A percentile compares a stretch with the other conserved stretches of the same genome.
These are phyloP conservation scores for Phaeodactylum tricornutum DNA, from an alignment of 108 stramenopile genomes.

Conservation along the genomic window DNA sequence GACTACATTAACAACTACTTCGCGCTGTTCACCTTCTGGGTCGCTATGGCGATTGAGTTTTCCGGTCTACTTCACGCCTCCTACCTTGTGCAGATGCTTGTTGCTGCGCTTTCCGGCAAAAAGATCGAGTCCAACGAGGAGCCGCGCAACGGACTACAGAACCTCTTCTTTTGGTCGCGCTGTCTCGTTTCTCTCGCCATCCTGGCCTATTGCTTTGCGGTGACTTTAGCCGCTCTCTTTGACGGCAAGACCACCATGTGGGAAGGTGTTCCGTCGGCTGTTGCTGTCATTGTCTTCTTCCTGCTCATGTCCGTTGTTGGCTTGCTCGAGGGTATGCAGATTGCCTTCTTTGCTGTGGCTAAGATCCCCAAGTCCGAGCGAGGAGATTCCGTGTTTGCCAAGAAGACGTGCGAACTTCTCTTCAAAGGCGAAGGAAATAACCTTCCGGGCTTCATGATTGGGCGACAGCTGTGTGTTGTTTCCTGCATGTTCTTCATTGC, in stretches of 20 bases:
- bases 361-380: conserved; percentile 44
- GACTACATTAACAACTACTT: conserved; percentile 61
- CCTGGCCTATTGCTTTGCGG: conserved; percentile 56
- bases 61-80: conserved; percentile 42
- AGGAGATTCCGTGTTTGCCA: conserved; percentile 31
- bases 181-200: conserved; percentile 48
- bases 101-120: conserved; percentile 43
- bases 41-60: conserved; percentile 38
- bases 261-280: conserved; percentile 23
- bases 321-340: conserved; percentile 82
- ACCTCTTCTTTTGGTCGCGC: conserved; percentile 60
- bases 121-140: conserved; percentile 59
- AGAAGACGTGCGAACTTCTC: conserved; percentile 46
- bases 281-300: conserved; percentile 58
- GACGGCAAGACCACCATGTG: conserved; percentile 50
- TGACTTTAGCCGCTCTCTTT: conserved; percentile 53
- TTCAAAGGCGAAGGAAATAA: conserved; percentile 56
- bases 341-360: conserved; percentile 77
- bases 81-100: conserved; percentile 31
- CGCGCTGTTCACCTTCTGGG: conserved; percentile 31
- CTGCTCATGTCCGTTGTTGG: conserved; percentile 64
- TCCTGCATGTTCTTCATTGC: conserved; percentile 61
- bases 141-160: conserved; percentile 23
- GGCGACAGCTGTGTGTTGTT: conserved; percentile 67
- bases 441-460: conserved; percentile 73